A percentile compares a stretch with the other conserved stretches of the same genome.
Evolutionary conservation across 371 early-diverging fungal genomes (phyloP).

Genomic region (Syncephalastrum racemosum): DNA sequence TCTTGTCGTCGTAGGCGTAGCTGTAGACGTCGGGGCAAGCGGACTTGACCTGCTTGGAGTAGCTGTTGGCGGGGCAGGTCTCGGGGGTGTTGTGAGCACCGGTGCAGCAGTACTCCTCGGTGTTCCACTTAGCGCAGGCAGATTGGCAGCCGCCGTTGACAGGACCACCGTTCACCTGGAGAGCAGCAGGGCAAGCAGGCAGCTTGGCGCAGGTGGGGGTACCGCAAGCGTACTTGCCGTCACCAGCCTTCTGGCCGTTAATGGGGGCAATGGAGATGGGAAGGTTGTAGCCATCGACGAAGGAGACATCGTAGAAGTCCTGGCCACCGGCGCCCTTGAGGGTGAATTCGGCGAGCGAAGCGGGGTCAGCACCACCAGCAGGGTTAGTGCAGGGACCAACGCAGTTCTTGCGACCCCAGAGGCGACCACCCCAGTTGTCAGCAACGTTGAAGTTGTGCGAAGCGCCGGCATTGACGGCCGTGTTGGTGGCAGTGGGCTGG

Average conservation of each 20-base stretch:
- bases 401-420: slow-evolving; percentile 37
- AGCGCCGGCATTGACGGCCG: slow-evolving; percentile 16
- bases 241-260: slow-evolving; percentile 15
- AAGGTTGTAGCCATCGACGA: slow-evolving; percentile 43
- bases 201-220: slow-evolving; percentile 26
- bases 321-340: slow-evolving; percentile 22
- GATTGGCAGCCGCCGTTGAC: slow-evolving; percentile 36
- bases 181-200: slow-evolving; percentile 35
- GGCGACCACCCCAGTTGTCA: slow-evolving; percentile 34
- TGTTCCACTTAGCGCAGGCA: slow-evolving; percentile 36
- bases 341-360: slow-evolving; percentile 40
- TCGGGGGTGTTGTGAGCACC: slow-evolving; percentile 29
- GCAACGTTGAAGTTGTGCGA: slow-evolving; percentile 19
- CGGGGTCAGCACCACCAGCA: slow-evolving; percentile 26
- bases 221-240: slow-evolving; percentile 26
- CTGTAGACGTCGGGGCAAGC: slow-evolving; percentile 52
- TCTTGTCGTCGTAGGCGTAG: slow-evolving; percentile 55
- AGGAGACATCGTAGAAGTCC: slow-evolving; percentile 42
- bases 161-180: slow-evolving; percentile 28
- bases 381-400: slow-evolving; percentile 12
- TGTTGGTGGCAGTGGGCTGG: neutral
- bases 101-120: slow-evolving; percentile 42
- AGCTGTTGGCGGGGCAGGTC: slow-evolving; percentile 28
- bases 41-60: slow-evolving; percentile 27
- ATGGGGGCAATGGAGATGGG: slow-evolving; percentile 32